These are phyloP conservation scores for Rhazya stricta DNA, from an alignment of 257 asterid genomes.

Conservation along the genomic window DNA sequence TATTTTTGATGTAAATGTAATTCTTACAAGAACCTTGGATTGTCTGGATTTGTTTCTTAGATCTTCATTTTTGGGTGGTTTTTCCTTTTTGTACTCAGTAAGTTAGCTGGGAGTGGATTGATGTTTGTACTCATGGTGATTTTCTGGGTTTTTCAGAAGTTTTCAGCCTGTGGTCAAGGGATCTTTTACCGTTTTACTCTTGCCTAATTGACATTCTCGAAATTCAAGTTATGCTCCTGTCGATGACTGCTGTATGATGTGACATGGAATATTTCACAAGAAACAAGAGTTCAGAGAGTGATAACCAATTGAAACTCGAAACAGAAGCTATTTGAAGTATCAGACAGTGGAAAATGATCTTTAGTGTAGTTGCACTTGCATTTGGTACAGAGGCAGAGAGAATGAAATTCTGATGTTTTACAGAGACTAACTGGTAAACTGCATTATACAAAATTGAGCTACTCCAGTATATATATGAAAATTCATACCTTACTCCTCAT, in stretches of 20 bases:
- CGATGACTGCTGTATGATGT: neutral
- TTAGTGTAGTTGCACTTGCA: neutral
- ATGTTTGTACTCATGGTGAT: neutral
- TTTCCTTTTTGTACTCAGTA: neutral
- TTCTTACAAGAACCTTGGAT: neutral
- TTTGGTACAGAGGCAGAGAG: neutral
- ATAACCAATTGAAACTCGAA: neutral
- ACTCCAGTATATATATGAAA: neutral
- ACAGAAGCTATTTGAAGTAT: neutral
- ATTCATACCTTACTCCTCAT: slow-evolving; percentile 76
- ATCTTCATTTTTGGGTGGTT: neutral
- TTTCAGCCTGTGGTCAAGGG: neutral
- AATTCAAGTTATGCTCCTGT: neutral
- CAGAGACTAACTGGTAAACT: neutral
- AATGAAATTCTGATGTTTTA: neutral
- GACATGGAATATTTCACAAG: neutral
- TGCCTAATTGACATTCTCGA: neutral
- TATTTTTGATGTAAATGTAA: neutral
- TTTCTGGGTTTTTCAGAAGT: neutral
- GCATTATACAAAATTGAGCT: slow-evolving; percentile 29
- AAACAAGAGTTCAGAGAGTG: neutral
- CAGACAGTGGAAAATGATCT: neutral
- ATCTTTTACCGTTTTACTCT: neutral
- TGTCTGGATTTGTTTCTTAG: neutral
- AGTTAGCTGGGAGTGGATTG: neutral